Evolutionary conservation across 75 land plant genomes (phyloP).

Genomic region (Picea glauca): DNA sequence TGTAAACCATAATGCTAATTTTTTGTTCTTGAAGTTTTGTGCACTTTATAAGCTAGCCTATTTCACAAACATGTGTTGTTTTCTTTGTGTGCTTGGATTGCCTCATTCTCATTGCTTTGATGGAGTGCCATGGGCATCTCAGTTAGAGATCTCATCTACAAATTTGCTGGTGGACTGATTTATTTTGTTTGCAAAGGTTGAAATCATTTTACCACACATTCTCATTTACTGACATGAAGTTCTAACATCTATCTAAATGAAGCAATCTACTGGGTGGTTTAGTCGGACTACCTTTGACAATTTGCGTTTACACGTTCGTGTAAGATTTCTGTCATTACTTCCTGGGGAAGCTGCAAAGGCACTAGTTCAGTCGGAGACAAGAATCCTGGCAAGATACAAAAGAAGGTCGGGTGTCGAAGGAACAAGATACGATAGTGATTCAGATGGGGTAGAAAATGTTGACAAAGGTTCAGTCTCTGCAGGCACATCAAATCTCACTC

Average conservation of each 20-base stretch:
- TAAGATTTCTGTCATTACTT: slow-evolving; percentile 55
- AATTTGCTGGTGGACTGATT: background rate
- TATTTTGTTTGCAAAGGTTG: background rate
- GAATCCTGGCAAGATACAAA: slow-evolving; percentile 34
- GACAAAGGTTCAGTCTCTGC: slow-evolving; percentile 12
- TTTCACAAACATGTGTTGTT: too few species aligned
- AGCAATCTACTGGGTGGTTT: slow-evolving; percentile 80
- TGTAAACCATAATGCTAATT: too few species aligned
- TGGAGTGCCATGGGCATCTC: background rate
- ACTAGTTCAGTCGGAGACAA: slow-evolving; percentile 28
- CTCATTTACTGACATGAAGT: background rate
- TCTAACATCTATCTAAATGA: slow-evolving; percentile 11
- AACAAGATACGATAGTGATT: slow-evolving; percentile 7
- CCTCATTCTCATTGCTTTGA: background rate
- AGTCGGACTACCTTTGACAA: slow-evolving; percentile 31
- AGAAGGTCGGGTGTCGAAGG: slow-evolving; percentile 6
- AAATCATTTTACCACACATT: background rate
- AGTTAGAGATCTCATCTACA: background rate
- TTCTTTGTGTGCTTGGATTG: too few species aligned
- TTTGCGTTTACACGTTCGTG: slow-evolving; percentile 35
- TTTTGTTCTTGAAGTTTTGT: too few species aligned
- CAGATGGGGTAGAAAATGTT: slow-evolving; percentile 12
- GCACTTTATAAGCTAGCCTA: too few species aligned
- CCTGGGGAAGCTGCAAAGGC: slow-evolving; percentile 40
- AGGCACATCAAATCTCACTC: slow-evolving; percentile 13